Conservation (phyloP, 169 alveolate genomes). For the Plasmodium berghei region DNA sequence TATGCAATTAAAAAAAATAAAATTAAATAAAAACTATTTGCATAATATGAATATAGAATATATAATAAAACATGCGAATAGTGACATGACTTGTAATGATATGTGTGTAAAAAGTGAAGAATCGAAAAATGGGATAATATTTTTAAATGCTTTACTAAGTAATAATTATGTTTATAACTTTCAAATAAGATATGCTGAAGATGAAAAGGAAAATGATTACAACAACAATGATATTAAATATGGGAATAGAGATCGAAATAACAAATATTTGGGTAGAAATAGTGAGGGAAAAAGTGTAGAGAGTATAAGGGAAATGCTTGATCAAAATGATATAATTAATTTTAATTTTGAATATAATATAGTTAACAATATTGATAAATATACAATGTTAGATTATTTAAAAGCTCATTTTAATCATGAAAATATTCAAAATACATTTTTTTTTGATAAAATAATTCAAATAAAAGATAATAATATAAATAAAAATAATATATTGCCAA, state of each 20-base stretch:
- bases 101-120: conserved; percentile 17
- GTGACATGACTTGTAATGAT: conserved; percentile 4
- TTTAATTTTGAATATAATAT: conserved; percentile 40
- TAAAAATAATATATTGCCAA: background rate
- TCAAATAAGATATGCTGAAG: conserved; percentile 2
- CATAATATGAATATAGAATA: conserved; percentile 21
- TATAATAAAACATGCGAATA: conserved; percentile 7
- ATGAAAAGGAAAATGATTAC: background rate
- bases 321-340: background rate
- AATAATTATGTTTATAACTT: conserved; percentile 44
- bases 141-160: conserved; percentile 10
- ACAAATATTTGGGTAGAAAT: background rate
- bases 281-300: background rate
- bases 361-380: conserved; percentile 1
- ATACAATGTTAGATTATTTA: conserved; percentile 10
- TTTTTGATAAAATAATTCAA: conserved; percentile 24
- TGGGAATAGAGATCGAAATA: background rate
- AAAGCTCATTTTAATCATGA: conserved; percentile 20
- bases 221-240: background rate
- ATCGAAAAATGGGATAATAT: conserved; percentile 22
- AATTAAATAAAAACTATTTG: conserved; percentile 8
- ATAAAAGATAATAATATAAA: background rate
- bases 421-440: conserved; percentile 28
- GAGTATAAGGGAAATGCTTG: background rate
- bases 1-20: conserved; percentile 31